These are phyloP conservation scores for Lentinus tigrinus DNA, from an alignment of 768 basidiomycete genomes.

Conservation along the genomic window DNA sequence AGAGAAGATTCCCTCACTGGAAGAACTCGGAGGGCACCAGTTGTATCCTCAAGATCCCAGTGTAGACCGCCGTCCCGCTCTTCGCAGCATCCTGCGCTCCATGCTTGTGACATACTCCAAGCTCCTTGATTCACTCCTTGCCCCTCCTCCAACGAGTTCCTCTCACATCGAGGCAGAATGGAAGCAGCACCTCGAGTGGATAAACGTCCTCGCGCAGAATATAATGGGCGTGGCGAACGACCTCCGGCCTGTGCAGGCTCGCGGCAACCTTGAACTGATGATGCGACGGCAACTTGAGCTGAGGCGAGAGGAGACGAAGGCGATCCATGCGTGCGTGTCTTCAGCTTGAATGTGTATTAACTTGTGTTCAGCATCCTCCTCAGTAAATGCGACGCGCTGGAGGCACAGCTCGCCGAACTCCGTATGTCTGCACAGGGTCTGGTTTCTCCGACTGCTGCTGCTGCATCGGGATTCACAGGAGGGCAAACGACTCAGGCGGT, in stretches of 20 bases:
- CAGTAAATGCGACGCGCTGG: constrained; percentile 73
- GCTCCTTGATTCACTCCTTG: constrained; percentile 66
- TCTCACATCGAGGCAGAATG: constrained; percentile 57
- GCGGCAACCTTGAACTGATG: constrained; percentile 79
- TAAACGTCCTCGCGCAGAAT: constrained; percentile 77
- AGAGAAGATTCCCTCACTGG: constrained; percentile 79
- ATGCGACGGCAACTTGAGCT: constrained; percentile 78
- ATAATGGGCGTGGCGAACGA: constrained; percentile 91
- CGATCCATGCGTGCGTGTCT: constrained; percentile 64
- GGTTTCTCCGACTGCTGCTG: background rate
- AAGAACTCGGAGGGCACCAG: constrained; percentile 76
- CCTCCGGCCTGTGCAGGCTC: constrained; percentile 81
- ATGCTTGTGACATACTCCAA: constrained; percentile 78
- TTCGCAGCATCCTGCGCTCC: constrained; percentile 70
- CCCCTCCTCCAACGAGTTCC: constrained; percentile 57
- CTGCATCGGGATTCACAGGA: background rate
- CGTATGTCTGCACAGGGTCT: constrained; percentile 28
- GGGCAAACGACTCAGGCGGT: background rate
- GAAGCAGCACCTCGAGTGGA: constrained; percentile 78
- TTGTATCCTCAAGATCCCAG: constrained; percentile 75
- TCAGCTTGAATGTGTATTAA: background rate
- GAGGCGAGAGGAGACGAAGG: constrained; percentile 67
- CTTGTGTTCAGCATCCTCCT: background rate
- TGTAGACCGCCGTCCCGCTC: constrained; percentile 77
- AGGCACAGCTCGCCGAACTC: constrained; percentile 59